Base-by-base conservation (phyloP, 768 basidiomycete species). In the Boletus rubescentipes region DNA sequence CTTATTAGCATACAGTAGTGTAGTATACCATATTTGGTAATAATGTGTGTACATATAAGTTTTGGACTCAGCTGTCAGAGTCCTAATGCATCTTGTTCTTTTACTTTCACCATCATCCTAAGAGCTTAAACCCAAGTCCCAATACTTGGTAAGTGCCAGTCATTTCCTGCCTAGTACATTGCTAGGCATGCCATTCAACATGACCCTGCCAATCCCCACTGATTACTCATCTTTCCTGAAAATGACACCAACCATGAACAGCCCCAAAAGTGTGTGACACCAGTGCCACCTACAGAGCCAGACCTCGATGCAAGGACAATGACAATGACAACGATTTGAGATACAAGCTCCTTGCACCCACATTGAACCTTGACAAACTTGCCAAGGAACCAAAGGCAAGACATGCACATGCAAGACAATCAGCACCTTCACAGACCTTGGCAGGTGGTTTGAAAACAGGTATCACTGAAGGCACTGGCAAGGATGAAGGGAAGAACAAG, bases 221-320 rank as follows among this genome's bases (percentile, higher is more conserved):
- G n/a, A n/a, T n/a, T n/a, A n/a, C 75, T 90, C n/a, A 89, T 89
- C 63, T 72, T 87, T 29, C 76, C 79, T 3, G 85, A 85, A 38
- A 65, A 60, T 38, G 70, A 64, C 45, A 55, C 58, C 51, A 79
- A 83, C 44, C 77, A 84, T 21, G 59, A 64, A 35, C 68, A 60
- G 1, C 67, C 67, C 41, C 60, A 57, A 14, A 66, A 60, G 52
- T 67, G 68, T 20, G 60, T 49, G 46, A 62, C 57, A 45, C 57
- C 65, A 29, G 57, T 49, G 12, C 53, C 53, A 26, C 49, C 61
- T 7, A 21, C 50, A 1, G 43, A 51, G 42, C 60, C 72, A 20
- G 71, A 78, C 10, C 64, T 77, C 16, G 72, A 77, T 53, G 67
- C 45, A 72, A 80, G 26, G 79, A 81, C 41, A 76, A 77, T 11